A percentile compares a stretch with the other conserved stretches of the same genome.
phyloP scores from a whole-genome alignment of 1,284 basidiomycete species.

The Coniferiporia sulphurascens region DNA sequence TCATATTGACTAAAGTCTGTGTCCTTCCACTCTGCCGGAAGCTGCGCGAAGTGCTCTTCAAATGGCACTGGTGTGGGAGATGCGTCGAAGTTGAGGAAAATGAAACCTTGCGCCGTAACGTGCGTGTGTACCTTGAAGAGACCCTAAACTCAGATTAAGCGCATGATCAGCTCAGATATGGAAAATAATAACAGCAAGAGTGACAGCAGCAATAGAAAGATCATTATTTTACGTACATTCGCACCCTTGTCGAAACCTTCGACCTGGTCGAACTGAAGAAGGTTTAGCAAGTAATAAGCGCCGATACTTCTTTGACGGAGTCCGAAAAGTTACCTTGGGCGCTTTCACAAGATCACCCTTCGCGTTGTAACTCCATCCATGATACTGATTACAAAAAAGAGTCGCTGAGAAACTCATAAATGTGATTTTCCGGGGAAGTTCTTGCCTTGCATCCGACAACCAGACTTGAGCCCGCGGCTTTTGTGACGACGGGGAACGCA shows the following conservation, averaged over 20 bases:
- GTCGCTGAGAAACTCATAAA: not conserved
- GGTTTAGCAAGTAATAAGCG: not conserved
- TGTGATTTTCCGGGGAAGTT: not conserved
- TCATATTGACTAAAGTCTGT: slow-evolving; percentile 12
- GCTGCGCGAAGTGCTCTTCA: slow-evolving; percentile 22
- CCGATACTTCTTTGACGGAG: not conserved
- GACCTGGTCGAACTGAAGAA: slow-evolving; percentile 22
- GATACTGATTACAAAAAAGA: slow-evolving; percentile 17
- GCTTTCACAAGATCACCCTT: slow-evolving; percentile 25
- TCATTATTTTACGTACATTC: slow-evolving; percentile 16
- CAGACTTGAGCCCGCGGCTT: slow-evolving; percentile 21
- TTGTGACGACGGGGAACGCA: slow-evolving; percentile 25
- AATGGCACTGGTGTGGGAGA: slow-evolving; percentile 21
- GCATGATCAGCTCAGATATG: not conserved
- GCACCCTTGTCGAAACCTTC: slow-evolving; percentile 23
- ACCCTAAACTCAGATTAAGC: slow-evolving; percentile 8
- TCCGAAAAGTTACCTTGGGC: slow-evolving; percentile 16
- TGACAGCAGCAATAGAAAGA: not conserved
- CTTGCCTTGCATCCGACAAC: slow-evolving; percentile 23
- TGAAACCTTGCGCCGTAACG: slow-evolving; percentile 23
- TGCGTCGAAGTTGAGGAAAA: slow-evolving; percentile 25
- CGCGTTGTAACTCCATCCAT: slow-evolving; percentile 26
- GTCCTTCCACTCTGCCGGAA: slow-evolving; percentile 13
- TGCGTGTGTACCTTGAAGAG: slow-evolving; percentile 26
- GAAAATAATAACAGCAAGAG: not conserved